phyloP scores from a whole-genome alignment of 257 asterid species.

The Capsicum baccatum region DNA sequence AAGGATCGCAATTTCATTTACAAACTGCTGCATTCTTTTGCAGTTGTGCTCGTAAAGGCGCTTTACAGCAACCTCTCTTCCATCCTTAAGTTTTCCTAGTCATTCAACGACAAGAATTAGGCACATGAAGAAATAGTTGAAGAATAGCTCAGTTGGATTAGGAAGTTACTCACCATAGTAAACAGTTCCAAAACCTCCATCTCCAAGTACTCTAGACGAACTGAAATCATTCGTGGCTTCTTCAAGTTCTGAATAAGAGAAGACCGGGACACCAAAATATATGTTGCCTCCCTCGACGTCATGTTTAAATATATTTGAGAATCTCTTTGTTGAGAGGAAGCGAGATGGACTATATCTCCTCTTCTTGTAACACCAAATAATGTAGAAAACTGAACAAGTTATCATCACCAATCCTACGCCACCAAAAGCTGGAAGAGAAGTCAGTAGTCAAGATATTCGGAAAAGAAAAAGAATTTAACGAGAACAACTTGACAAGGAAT shows the following conservation, averaged over 20 bases:
- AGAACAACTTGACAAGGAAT: too few relatives aligned
- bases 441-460: background rate
- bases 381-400: background rate
- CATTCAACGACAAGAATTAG: conserved; percentile 10
- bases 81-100: conserved; percentile 18
- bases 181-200: conserved; percentile 33
- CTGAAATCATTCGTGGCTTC: conserved; percentile 26
- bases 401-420: background rate
- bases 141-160: background rate
- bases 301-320: background rate
- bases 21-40: conserved; percentile 28
- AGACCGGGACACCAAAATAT: conserved; percentile 25
- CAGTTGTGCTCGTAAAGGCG: conserved; percentile 28
- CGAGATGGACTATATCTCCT: background rate
- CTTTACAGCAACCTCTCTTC: conserved; percentile 30
- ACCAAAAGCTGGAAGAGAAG: background rate
- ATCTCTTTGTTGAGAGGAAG: conserved; percentile 9
- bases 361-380: conserved; percentile 11
- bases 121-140: background rate
- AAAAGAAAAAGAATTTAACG: background rate
- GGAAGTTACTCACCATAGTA: conserved; percentile 19
- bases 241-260: conserved; percentile 24
- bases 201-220: conserved; percentile 25
- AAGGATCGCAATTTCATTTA: conserved; percentile 27
- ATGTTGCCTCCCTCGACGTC: conserved; percentile 16